Conservation (phyloP, 1,284 basidiomycete genomes). For the Trichosporon ovoides region DNA sequence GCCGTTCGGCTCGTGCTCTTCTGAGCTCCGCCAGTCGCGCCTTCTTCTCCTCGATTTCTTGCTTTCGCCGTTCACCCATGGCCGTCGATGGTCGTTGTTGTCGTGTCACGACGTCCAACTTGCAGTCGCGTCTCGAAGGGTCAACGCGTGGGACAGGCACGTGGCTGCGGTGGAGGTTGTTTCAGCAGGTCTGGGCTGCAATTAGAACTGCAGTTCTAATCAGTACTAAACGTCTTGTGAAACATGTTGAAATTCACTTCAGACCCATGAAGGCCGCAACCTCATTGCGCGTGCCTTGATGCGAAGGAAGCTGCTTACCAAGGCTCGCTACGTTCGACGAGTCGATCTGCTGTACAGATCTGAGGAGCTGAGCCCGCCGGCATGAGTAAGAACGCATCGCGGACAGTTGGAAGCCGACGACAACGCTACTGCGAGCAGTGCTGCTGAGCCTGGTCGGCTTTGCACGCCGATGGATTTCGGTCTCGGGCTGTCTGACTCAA, state of each 20-base stretch:
- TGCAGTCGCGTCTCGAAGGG: not conserved
- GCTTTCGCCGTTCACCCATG: slow-evolving; percentile 53
- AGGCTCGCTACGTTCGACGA: too few species aligned
- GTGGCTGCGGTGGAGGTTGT: not conserved
- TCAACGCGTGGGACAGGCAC: not conserved
- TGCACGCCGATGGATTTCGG: not conserved
- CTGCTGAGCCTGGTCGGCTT: not conserved
- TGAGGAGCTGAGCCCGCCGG: too few species aligned
- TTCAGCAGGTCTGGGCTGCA: too few species aligned
- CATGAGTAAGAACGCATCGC: too few species aligned
- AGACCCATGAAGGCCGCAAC: too few species aligned
- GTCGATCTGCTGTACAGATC: too few species aligned
- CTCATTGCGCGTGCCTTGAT: too few species aligned
- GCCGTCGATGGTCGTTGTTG: slow-evolving; percentile 9
- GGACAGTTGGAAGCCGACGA: not conserved
- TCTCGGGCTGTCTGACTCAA: not conserved
- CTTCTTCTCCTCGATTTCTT: slow-evolving; percentile 88
- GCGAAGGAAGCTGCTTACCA: too few species aligned
- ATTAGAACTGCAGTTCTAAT: too few species aligned
- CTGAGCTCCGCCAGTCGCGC: slow-evolving; percentile 71
- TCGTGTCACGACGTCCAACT: slow-evolving; percentile 4
- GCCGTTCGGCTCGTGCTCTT: slow-evolving; percentile 44
- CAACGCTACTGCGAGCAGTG: too few species aligned
- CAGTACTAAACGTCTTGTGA: too few species aligned
- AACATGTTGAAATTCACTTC: too few species aligned